phyloP scores from a whole-genome alignment of 108 stramenopile species.

The Pseudonitzschia delicatissima region DNA sequence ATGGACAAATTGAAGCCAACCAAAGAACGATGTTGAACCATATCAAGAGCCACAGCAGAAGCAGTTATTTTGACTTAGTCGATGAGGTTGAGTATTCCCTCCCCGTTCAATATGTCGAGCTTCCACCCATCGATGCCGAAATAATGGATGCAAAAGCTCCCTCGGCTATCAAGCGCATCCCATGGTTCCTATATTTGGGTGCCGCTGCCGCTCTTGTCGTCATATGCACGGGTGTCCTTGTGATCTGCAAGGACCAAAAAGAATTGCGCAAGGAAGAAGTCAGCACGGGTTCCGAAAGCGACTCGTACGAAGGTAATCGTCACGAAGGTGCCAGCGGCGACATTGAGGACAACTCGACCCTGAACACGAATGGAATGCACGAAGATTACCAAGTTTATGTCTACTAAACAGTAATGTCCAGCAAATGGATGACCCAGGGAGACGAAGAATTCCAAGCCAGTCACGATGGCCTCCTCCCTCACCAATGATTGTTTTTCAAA shows the following conservation, averaged over 20 bases:
- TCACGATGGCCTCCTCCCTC: too few relatives aligned
- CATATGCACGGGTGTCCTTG: background rate
- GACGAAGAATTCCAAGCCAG: too few relatives aligned
- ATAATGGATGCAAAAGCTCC: conserved; percentile 13
- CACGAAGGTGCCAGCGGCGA: background rate
- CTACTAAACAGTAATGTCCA: too few relatives aligned
- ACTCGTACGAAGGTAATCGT: background rate
- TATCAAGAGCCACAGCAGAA: background rate
- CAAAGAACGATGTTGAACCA: too few relatives aligned
- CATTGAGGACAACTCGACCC: background rate
- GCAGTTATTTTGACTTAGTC: conserved; percentile 14
- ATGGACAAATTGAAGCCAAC: conserved; percentile 7
- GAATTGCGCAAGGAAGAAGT: conserved; percentile 7
- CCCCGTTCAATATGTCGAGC: conserved; percentile 13
- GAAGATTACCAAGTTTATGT: conserved; percentile 23
- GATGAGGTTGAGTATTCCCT: conserved; percentile 3
- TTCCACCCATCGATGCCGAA: conserved; percentile 9
- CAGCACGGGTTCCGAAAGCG: background rate
- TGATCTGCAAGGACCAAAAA: background rate
- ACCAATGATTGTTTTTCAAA: too few relatives aligned
- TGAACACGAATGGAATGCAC: background rate
- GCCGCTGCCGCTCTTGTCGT: background rate
- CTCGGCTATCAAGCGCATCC: background rate
- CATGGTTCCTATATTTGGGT: conserved; percentile 34
- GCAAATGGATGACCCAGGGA: too few relatives aligned